A percentile compares a stretch with the other conserved stretches of the same genome.
These are phyloP conservation scores for Fraxinus excelsior DNA, from an alignment of 257 asterid genomes.

Conservation along the genomic window DNA sequence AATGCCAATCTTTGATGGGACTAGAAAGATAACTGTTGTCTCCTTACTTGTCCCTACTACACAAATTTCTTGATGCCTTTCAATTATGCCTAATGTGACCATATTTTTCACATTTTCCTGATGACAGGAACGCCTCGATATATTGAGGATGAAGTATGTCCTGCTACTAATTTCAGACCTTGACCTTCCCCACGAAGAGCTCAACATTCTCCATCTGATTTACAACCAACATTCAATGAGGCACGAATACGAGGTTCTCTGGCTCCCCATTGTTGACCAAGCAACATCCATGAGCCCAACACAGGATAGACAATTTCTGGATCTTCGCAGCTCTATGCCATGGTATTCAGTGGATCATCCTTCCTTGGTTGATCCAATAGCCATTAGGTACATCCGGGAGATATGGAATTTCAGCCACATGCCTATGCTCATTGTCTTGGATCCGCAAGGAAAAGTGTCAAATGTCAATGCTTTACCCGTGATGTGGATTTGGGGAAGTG, in stretches of 20 bases:
- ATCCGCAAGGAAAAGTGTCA: no score
- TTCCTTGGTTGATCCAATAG: conserved; percentile 58
- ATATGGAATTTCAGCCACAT: conserved; percentile 57
- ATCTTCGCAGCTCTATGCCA: conserved; percentile 63
- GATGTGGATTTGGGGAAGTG: no score
- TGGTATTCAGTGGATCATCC: no score
- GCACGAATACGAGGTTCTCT: conserved; percentile 75
- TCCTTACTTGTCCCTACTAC: not conserved
- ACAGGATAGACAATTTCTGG: conserved; percentile 39
- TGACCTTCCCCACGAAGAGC: conserved; percentile 68
- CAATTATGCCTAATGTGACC: not conserved
- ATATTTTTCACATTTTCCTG: not conserved
- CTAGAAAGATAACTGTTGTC: conserved; percentile 35
- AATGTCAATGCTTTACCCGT: no score
- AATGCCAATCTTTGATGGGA: conserved; percentile 48
- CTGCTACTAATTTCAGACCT: conserved; percentile 74
- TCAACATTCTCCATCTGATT: conserved; percentile 70
- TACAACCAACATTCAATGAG: conserved; percentile 51
- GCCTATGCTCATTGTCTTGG: no score
- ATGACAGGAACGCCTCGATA: conserved; percentile 64
- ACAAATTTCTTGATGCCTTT: not conserved
- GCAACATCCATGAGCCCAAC: conserved; percentile 21
- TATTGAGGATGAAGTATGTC: no score
- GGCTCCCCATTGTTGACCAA: conserved; percentile 74
- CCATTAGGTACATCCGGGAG: conserved; percentile 55